These are phyloP conservation scores for Prunus yedoensis DNA, from an alignment of 331 rosid genomes.

Conservation along the genomic window DNA sequence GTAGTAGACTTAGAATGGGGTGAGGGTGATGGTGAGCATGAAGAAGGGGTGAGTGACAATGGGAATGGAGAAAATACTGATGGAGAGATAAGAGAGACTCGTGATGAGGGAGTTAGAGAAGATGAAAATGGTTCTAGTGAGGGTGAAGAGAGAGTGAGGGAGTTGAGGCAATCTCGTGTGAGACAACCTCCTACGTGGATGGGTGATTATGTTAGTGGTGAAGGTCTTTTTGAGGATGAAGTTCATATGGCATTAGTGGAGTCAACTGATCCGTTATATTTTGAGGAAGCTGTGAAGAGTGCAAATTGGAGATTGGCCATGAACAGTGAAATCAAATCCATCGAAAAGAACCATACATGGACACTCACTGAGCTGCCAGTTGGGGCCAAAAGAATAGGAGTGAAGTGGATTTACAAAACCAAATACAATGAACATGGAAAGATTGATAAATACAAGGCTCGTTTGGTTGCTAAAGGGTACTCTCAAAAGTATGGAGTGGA, in stretches of 20 bases:
- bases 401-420: slow-evolving; percentile 2
- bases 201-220: background rate
- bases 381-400: background rate
- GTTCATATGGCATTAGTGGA: background rate
- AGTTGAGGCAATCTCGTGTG: slow-evolving; percentile 1
- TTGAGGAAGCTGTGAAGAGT: slow-evolving; percentile 1
- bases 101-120: background rate
- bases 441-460: background rate
- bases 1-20: background rate
- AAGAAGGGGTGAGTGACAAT: background rate
- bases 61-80: background rate
- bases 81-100: background rate
- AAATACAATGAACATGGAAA: background rate
- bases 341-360: background rate
- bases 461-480: too few relatives aligned
- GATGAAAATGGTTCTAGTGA: background rate
- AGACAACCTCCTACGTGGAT: slow-evolving; percentile 12
- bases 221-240: background rate
- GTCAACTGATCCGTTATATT: background rate
- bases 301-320: background rate
- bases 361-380: background rate
- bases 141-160: background rate
- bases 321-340: background rate
- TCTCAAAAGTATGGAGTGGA: background rate
- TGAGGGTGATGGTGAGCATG: background rate